Evolutionary conservation across 2,329 filamentous ascomycete species (phyloP).

Genomic region (Aspergillus fischeri): DNA sequence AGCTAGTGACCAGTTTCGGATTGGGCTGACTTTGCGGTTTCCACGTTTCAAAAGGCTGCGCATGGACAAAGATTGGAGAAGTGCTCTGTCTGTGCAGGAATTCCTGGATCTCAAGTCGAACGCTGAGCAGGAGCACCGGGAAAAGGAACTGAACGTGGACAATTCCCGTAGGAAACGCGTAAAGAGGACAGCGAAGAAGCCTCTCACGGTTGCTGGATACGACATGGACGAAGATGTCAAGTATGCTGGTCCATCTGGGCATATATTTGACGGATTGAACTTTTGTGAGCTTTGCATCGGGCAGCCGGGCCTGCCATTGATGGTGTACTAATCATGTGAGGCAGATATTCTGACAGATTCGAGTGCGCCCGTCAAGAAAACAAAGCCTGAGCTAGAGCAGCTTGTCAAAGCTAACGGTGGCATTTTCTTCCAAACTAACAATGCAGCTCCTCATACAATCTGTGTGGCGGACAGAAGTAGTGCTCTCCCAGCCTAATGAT

Average conservation of each 20-base stretch:
- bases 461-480: conserved; percentile 72
- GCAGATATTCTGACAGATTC: conserved; percentile 70
- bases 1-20: conserved; percentile 72
- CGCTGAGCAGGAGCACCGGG: conserved; percentile 65
- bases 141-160: conserved; percentile 72
- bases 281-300: conserved; percentile 54
- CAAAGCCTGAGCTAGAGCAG: conserved; percentile 73
- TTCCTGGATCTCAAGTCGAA: conserved; percentile 68
- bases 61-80: conserved; percentile 79
- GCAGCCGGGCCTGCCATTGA: conserved; percentile 1
- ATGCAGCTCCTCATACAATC: conserved; percentile 58
- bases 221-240: conserved; percentile 48
- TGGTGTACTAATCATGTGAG: conserved; percentile 6
- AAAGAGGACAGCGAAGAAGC: conserved; percentile 59
- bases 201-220: conserved; percentile 70
- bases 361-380: conserved; percentile 63
- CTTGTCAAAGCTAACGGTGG: conserved; percentile 82
- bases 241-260: conserved; percentile 56
- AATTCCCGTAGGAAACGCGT: conserved; percentile 60
- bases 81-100: conserved; percentile 71
- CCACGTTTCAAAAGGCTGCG: conserved; percentile 81
- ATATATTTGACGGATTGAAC: conserved; percentile 69
- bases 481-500: background rate
- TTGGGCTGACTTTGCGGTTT: conserved; percentile 76
- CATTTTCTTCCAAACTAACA: conserved; percentile 69